Conservation (phyloP, 176 grass and related monocot genomes). For the Alloteropsis semialata region DNA sequence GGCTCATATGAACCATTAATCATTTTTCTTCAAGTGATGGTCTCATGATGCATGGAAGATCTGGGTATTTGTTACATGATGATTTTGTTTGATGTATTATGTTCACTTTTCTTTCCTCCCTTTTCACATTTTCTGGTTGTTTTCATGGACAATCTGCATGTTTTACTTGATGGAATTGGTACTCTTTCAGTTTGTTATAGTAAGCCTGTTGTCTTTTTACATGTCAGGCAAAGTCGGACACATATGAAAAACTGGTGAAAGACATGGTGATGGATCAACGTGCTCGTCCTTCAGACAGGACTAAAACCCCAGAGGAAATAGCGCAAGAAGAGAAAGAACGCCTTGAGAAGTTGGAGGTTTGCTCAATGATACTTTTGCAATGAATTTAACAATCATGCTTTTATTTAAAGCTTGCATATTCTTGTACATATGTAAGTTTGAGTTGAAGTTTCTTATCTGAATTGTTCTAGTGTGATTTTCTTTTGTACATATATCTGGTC, state of each 20-base stretch:
- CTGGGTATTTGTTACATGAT: not conserved
- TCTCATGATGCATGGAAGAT: not conserved
- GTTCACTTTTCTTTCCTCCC: not conserved
- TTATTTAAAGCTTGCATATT: conserved; percentile 25
- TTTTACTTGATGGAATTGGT: not conserved
- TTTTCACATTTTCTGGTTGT: not conserved
- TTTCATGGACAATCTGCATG: not conserved
- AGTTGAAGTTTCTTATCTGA: conserved; percentile 12
- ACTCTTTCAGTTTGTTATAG: not conserved
- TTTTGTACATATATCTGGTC: not conserved
- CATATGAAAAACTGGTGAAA: conserved; percentile 92
- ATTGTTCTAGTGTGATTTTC: not conserved
- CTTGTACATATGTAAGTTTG: not conserved
- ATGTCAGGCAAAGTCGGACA: conserved; percentile 55
- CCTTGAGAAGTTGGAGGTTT: conserved; percentile 86
- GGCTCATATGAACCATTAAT: not conserved
- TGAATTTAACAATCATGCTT: not conserved
- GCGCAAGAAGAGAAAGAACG: conserved; percentile 85
- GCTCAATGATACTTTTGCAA: not conserved
- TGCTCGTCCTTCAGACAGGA: conserved; percentile 78
- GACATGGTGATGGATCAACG: conserved; percentile 82
- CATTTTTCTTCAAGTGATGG: not conserved
- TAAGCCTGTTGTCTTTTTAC: conserved; percentile 15
- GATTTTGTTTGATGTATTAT: not conserved
- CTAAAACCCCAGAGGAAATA: conserved; percentile 95